Evolutionary conservation across 768 basidiomycete species (phyloP).

Genomic region (Trametes cinnabarina): DNA sequence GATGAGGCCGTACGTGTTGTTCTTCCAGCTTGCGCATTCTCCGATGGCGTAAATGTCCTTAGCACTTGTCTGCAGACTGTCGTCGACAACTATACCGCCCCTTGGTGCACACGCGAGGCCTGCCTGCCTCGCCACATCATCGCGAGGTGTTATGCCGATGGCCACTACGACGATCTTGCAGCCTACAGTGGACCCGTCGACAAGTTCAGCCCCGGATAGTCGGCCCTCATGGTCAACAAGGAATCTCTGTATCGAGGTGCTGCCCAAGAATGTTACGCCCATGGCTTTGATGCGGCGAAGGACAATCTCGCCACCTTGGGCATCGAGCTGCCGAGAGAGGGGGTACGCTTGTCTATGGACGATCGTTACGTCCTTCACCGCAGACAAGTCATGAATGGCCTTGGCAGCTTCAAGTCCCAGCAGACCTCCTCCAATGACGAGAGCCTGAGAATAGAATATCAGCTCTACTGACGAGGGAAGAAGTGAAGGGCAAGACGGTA

Average conservation of each 20-base stretch:
- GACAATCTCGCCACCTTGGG: constrained; percentile 58
- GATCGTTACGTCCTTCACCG: constrained; percentile 48
- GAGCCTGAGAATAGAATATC: constrained; percentile 29
- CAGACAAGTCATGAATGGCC: constrained; percentile 57
- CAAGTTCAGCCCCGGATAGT: constrained; percentile 50
- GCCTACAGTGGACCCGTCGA: constrained; percentile 44
- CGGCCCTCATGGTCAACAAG: constrained; percentile 33
- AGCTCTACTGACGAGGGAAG: background rate
- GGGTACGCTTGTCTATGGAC: constrained; percentile 52
- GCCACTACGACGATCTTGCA: constrained; percentile 63
- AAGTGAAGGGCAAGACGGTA: background rate
- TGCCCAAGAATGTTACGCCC: constrained; percentile 55
- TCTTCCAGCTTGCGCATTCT: constrained; percentile 70
- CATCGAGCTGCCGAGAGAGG: constrained; percentile 57
- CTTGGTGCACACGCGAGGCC: constrained; percentile 49
- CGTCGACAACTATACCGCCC: constrained; percentile 60
- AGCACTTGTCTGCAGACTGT: constrained; percentile 54
- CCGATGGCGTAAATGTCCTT: constrained; percentile 70
- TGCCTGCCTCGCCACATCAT: constrained; percentile 55
- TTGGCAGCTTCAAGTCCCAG: constrained; percentile 76
- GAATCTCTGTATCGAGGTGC: constrained; percentile 38
- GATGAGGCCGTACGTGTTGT: constrained; percentile 70
- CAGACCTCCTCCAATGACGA: constrained; percentile 68
- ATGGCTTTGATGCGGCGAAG: constrained; percentile 56
- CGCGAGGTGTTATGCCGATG: constrained; percentile 69